Base-by-base conservation (phyloP, 1,139 yeast genomes). In the Kodamaea alishanica region DNA sequence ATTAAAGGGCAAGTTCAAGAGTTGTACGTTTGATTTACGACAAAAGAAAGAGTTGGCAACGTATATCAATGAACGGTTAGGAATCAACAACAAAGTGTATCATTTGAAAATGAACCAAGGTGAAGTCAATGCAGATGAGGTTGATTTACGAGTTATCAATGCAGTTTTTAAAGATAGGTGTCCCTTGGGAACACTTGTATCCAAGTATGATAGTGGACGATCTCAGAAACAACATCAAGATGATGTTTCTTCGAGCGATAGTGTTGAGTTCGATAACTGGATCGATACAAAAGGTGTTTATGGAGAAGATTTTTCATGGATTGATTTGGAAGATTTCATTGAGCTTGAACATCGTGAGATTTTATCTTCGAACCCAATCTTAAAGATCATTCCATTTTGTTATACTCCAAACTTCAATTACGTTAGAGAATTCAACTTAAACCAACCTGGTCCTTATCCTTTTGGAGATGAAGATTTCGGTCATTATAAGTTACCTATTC, bases 361-460 rank as follows among this genome's bases (percentile, higher is more conserved):
- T 22, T 66, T 61, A 2, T 65, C 76, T 4, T 67, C 75, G 2
- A 61, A 70, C 33, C 92, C 95, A 0, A 62, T 68, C 32, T 73
- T 90, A 34, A 63, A 65, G 11, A 73, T 86, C 0, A 52, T 70
- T 12, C 94, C 95, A 1, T 68, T 90, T 48, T 71, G 86, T 42
- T 77, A 67, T 48, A 70, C 95, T 0, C 96, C 97, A 0, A 73
- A 82, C 41, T 82, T 88, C 57, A 74, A 84, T 24, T 90, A 88
- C 58, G 75, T 81, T 49, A 72, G 95, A 40, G 85, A 84, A 43
- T 70, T 60, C 44, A 56, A 66, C 25, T 70, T 77, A 2, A 69
- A 72, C 27, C 70, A 73, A 30, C 67, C 71, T 23, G 77, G 81
- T 7, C 67, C 63, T 0, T 77, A 56, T 53, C 88, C 88, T 22